These are phyloP conservation scores for Chondrus crispus DNA, from an alignment of 23 red algal species.

Conservation along the genomic window DNA sequence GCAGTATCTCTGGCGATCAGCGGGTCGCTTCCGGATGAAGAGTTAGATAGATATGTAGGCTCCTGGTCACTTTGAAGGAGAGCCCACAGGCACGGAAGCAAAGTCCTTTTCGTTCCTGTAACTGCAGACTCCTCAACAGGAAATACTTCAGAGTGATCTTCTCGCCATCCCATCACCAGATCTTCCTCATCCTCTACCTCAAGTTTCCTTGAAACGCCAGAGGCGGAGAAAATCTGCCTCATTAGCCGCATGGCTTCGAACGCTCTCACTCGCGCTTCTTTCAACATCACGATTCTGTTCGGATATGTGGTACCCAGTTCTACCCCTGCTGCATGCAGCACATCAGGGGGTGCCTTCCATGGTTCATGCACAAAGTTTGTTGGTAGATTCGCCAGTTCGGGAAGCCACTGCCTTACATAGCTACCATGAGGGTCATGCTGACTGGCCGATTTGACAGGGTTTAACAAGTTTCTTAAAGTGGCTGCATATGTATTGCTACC, in stretches of 20 bases:
- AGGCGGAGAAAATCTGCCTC: slow-evolving; percentile 62
- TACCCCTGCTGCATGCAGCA: slow-evolving; percentile 67
- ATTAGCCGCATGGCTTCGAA: slow-evolving; percentile 66
- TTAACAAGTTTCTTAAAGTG: slow-evolving; percentile 78
- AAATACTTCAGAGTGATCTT: slow-evolving; percentile 5
- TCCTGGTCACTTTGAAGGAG: slow-evolving; percentile 34
- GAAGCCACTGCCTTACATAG: slow-evolving; percentile 84
- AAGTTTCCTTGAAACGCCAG: neutral
- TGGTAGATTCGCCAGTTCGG: slow-evolving; percentile 81
- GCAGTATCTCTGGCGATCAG: slow-evolving; percentile 37
- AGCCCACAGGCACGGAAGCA: slow-evolving; percentile 37
- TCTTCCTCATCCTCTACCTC: neutral
- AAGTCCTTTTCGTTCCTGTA: slow-evolving; percentile 1
- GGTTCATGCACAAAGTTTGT: slow-evolving; percentile 68
- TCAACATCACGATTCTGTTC: slow-evolving; percentile 52
- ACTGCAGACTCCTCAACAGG: neutral
- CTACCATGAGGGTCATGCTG: slow-evolving; percentile 66
- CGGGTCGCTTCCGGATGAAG: neutral
- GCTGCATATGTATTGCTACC: slow-evolving; percentile 92
- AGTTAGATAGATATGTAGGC: neutral
- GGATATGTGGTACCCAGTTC: slow-evolving; percentile 79
- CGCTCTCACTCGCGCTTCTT: slow-evolving; percentile 61
- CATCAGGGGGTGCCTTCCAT: slow-evolving; percentile 72
- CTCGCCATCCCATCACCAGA: slow-evolving; percentile 54
- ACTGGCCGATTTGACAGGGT: slow-evolving; percentile 50